These are phyloP conservation scores for Candida golubevii DNA, from an alignment of 805 yeast genomes.

Conservation along the genomic window DNA sequence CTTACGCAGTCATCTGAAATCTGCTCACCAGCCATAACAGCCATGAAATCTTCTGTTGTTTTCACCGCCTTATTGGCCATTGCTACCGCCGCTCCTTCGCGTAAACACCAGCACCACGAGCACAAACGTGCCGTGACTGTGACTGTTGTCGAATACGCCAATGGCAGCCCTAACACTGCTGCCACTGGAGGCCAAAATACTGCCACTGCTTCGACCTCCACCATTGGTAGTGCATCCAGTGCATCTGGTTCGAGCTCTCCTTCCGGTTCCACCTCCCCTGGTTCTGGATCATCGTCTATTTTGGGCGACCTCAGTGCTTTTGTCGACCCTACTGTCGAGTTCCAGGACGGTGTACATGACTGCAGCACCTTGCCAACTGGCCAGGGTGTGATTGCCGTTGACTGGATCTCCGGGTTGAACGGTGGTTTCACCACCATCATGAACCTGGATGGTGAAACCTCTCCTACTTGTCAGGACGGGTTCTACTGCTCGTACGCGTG, in stretches of 20 bases:
- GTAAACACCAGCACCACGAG: conserved; percentile 25
- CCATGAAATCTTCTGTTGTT: conserved; percentile 13
- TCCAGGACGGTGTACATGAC: conserved; percentile 20
- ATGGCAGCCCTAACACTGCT: conserved; percentile 1
- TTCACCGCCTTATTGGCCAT: conserved; percentile 15
- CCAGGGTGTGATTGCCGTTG: conserved; percentile 19
- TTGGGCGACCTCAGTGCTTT: conserved; percentile 18
- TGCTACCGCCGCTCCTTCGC: conserved; percentile 16
- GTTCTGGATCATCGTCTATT: conserved; percentile 3
- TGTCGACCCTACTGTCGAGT: conserved; percentile 15
- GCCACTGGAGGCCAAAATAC: neutral
- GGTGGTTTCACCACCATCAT: conserved; percentile 44
- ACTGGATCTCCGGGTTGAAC: conserved; percentile 23
- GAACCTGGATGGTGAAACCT: conserved; percentile 48
- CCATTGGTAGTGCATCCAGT: conserved; percentile 2
- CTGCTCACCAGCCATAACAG: neutral
- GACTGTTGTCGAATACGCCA: conserved; percentile 31
- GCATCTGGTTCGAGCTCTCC: conserved; percentile 1
- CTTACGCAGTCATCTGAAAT: conserved; percentile 12
- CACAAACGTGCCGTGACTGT: conserved; percentile 39
- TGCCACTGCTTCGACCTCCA: conserved; percentile 1
- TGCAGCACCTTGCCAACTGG: conserved; percentile 20
- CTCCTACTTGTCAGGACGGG: conserved; percentile 54
- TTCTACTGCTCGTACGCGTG: conserved; percentile 75
- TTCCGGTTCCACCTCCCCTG: neutral